These are phyloP conservation scores for Metarhizium humberi DNA, from an alignment of 2,329 filamentous ascomycete species.

Conservation along the genomic window DNA sequence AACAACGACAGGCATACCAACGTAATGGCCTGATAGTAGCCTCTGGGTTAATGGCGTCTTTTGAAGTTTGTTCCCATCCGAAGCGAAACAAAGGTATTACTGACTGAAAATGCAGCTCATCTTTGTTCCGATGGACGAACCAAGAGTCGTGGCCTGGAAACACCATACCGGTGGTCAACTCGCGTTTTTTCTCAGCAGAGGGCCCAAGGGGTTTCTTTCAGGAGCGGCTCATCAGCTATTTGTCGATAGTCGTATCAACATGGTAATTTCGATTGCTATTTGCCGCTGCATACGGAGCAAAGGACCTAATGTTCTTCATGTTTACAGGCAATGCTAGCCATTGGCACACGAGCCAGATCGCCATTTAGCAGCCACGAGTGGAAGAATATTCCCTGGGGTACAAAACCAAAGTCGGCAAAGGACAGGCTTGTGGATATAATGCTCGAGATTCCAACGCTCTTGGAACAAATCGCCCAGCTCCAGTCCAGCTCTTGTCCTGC, in stretches of 20 bases:
- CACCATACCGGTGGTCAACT: neutral
- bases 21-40: neutral
- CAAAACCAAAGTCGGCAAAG: neutral
- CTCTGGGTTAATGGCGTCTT: neutral
- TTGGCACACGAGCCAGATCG: neutral
- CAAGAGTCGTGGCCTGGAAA: neutral
- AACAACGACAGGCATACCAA: neutral
- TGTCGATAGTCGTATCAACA: neutral
- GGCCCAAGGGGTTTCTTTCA: neutral
- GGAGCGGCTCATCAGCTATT: neutral
- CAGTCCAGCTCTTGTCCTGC: neutral
- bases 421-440: neutral
- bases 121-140: neutral
- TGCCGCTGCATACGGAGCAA: neutral
- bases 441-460: neutral
- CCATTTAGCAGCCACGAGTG: neutral
- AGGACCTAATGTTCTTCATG: neutral
- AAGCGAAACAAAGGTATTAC: neutral
- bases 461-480: neutral
- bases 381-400: neutral
- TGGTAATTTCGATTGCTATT: neutral
- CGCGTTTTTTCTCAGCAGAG: neutral
- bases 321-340: neutral
- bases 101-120: neutral
- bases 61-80: neutral